phyloP scores from a whole-genome alignment of 202 grass and related monocot species.

The Zizania palustris region DNA sequence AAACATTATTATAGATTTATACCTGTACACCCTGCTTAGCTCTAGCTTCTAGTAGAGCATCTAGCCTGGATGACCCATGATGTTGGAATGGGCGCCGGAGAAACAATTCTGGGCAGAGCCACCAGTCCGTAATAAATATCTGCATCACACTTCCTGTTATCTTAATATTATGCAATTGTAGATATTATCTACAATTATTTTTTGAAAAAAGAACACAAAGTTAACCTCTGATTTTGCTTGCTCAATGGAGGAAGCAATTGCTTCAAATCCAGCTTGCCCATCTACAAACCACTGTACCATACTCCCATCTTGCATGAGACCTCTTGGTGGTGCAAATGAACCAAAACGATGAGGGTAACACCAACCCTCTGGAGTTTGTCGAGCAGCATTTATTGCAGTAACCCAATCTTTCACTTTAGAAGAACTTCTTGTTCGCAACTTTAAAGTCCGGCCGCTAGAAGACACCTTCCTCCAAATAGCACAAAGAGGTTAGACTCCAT shows the following conservation, averaged over 20 bases:
- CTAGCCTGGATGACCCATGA: slow-evolving; percentile 76
- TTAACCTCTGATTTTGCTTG: slow-evolving; percentile 93
- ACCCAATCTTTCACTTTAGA: slow-evolving; percentile 88
- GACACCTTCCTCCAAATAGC: slow-evolving; percentile 67
- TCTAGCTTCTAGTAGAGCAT: slow-evolving; percentile 84
- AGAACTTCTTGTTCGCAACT: slow-evolving; percentile 71
- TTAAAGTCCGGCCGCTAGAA: slow-evolving; percentile 78
- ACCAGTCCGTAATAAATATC: slow-evolving; percentile 99
- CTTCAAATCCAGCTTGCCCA: slow-evolving; percentile 82
- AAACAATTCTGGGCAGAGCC: slow-evolving; percentile 96
- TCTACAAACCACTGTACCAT: slow-evolving; percentile 91
- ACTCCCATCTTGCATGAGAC: slow-evolving; percentile 79
- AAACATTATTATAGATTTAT: slow-evolving; percentile 54
- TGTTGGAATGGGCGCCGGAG: slow-evolving; percentile 82
- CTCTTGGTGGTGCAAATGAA: slow-evolving; percentile 91
- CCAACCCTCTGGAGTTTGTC: slow-evolving; percentile 88
- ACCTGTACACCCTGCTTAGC: slow-evolving; percentile 98
- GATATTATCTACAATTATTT: slow-evolving; percentile 24
- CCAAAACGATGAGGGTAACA: slow-evolving; percentile 90
- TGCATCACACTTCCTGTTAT: slow-evolving; percentile 50
- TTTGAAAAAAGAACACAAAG: slow-evolving; percentile 17
- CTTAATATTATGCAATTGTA: slow-evolving; percentile 17
- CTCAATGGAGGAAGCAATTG: slow-evolving; percentile 88
- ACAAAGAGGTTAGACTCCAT: slow-evolving; percentile 33
- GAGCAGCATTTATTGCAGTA: slow-evolving; percentile 90